Conservation (phyloP, 805 yeast species). For the Hanseniaspora lindneri region DNA sequence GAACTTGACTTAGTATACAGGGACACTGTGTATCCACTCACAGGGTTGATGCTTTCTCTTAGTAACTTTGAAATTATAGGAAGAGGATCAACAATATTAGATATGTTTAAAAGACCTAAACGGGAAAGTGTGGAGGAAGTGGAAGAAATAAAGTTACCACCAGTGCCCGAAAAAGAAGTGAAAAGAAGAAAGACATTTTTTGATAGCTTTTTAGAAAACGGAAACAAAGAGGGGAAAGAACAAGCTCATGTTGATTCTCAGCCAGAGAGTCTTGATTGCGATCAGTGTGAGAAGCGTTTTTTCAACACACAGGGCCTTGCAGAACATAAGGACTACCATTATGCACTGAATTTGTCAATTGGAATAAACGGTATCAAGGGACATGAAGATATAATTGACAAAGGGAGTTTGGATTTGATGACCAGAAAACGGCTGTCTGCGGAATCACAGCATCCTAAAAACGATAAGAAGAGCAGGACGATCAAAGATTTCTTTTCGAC, state of each 20-base stretch:
- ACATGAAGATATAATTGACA: background rate
- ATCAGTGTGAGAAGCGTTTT: constrained; percentile 21
- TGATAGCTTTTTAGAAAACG: background rate
- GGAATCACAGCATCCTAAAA: no score
- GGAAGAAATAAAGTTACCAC: background rate
- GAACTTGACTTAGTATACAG: constrained; percentile 30
- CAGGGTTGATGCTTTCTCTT: constrained; percentile 40
- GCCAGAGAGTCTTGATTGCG: no score
- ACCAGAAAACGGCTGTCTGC: background rate
- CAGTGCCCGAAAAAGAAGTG: background rate
- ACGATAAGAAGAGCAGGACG: background rate
- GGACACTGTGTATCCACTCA: constrained; percentile 35
- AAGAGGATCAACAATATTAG: constrained; percentile 26
- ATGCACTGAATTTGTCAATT: constrained; percentile 40
- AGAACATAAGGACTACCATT: constrained; percentile 47
- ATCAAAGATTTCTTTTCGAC: background rate
- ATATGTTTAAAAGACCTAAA: constrained; percentile 22
- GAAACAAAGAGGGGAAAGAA: background rate
- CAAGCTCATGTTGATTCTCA: no score
- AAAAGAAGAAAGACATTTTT: background rate
- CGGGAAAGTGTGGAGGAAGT: background rate
- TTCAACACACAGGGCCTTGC: constrained; percentile 15
- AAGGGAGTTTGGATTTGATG: background rate
- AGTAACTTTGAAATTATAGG: constrained; percentile 42
- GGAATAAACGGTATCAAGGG: constrained; percentile 29